These are phyloP conservation scores for Monosporascus sp. DNA, from an alignment of 2,329 filamentous ascomycete genomes.

Conservation along the genomic window DNA sequence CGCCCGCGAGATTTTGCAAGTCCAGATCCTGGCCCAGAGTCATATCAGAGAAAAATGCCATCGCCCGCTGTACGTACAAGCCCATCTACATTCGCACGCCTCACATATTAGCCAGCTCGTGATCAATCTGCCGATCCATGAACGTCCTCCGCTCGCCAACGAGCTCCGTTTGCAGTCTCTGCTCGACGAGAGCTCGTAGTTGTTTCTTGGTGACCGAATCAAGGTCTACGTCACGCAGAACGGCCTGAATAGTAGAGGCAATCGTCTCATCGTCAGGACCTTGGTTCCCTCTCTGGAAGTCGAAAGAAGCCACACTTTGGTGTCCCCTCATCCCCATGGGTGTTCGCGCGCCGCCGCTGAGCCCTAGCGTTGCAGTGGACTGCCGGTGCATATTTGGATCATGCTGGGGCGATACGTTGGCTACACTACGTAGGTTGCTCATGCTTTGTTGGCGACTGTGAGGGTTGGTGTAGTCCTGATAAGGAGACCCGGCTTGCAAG, in stretches of 20 bases:
- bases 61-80: too few relatives aligned
- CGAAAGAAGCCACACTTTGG: conserved; percentile 49
- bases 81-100: not conserved
- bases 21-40: too few relatives aligned
- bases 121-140: conserved; percentile 89
- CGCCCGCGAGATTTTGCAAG: too few relatives aligned
- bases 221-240: conserved; percentile 82
- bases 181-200: conserved; percentile 83
- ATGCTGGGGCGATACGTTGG: conserved; percentile 40
- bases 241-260: conserved; percentile 75
- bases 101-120: conserved; percentile 90
- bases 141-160: conserved; percentile 80
- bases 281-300: conserved; percentile 50
- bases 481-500: conserved; percentile 44
- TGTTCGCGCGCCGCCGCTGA: conserved; percentile 40
- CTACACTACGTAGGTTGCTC: conserved; percentile 50
- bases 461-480: conserved; percentile 49
- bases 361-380: conserved; percentile 43
- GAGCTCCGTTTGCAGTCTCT: conserved; percentile 85
- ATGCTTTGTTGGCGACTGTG: conserved; percentile 46
- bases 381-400: conserved; percentile 30
- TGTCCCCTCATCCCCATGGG: conserved; percentile 39
- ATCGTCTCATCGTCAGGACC: conserved; percentile 78
- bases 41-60: too few relatives aligned
- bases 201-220: conserved; percentile 99